Base-by-base conservation (phyloP, 2,329 filamentous ascomycete species). In the Diplodia mutila region DNA sequence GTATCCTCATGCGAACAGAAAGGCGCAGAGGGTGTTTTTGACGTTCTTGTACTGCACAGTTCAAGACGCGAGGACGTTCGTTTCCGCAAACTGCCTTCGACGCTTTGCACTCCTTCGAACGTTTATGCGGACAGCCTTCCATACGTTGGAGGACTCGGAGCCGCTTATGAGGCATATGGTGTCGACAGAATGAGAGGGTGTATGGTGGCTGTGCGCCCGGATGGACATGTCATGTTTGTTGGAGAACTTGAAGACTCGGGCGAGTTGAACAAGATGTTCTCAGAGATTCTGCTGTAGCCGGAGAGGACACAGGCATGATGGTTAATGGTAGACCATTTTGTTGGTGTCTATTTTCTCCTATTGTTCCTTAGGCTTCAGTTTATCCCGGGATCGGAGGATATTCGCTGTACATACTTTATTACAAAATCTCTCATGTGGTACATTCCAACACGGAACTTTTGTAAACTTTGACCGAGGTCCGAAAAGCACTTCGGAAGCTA, bases 161-260 rank as follows among this genome's bases (percentile, higher is more conserved):
- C 81, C 67, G 78, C 82, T n/a, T 85, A 90, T 72, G 78, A 83
- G 67, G 82, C 81, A 4, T 89, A 88, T 68, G 89, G 87, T 0
- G 80, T 92, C 1, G 82, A 87, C 69, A 75, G 71, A 23, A 78
- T 84, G 64, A 76, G 77, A 23, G 89, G 90, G 0, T 87, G 85
- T 69, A 77, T 88, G 3, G 84, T 90, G 0, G 78, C 89, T 1
- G 80, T 89, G 1, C 77, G 90, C 54, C 90, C 90, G 2, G 90
- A 92, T 79, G 87, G 90, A 73, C 88, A 92, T 76, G 85, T 91
- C 42, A 83, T 79, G 0, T 78, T 74, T 64, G 72, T 85, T 32
- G 80, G 80, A 7, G 75, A 75, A 42, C 34, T 80, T 49, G 76
- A 79, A 37, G 72, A 73, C 68, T 73, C 75, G 65, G 57, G 65